Evolutionary conservation across 164 flowering plant genomes (phyloP).

Genomic region (Aristolochia contorta): DNA sequence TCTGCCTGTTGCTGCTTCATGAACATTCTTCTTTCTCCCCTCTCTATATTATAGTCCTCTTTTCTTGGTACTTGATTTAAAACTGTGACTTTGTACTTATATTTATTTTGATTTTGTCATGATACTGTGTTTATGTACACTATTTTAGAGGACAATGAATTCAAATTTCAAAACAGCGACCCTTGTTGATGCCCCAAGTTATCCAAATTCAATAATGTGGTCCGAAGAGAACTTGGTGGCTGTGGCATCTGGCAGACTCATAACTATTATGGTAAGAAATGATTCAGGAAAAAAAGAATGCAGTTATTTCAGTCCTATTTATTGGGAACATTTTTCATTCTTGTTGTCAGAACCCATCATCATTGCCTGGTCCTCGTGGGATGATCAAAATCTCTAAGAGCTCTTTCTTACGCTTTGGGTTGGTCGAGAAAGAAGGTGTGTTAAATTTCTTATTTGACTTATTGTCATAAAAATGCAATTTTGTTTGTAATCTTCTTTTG

Average conservation of each 20-base stretch:
- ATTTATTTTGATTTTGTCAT: background rate
- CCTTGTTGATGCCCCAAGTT: conserved; percentile 47
- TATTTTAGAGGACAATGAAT: conserved; percentile 7
- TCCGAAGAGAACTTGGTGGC: conserved; percentile 88
- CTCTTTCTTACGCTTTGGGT: conserved; percentile 56
- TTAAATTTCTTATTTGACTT: background rate
- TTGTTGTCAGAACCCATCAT: conserved; percentile 57
- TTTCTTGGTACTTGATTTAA: too few species aligned
- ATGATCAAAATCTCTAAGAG: conserved; percentile 33
- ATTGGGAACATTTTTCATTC: background rate
- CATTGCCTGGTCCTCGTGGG: conserved; percentile 61
- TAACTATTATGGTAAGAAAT: conserved; percentile 53
- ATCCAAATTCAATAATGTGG: conserved; percentile 80
- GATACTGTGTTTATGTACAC: background rate
- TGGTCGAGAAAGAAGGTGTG: conserved; percentile 45
- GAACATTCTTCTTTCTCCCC: too few species aligned
- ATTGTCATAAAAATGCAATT: background rate
- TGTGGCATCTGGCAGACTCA: conserved; percentile 63
- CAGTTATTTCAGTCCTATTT: background rate
- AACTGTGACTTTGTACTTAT: background rate
- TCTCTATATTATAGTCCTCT: too few species aligned
- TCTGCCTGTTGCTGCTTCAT: too few species aligned
- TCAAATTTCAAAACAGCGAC: conserved; percentile 40
- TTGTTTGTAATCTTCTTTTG: background rate
- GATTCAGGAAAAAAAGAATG: background rate